Conservation (phyloP, 345 rosid genomes). For the Firmiana major region DNA sequence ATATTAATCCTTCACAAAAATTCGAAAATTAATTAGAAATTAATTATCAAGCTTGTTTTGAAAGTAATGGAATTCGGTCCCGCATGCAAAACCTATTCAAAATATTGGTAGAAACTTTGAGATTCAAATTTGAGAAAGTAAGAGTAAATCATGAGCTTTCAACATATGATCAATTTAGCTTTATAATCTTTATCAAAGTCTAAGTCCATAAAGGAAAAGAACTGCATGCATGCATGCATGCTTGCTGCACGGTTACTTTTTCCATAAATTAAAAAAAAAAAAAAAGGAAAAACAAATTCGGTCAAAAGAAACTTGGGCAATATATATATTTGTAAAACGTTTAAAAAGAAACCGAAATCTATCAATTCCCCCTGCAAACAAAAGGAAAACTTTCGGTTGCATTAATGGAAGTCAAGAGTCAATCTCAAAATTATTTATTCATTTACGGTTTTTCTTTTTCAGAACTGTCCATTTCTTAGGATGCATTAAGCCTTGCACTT, state of each 20-base stretch:
- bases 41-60: neutral
- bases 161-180: neutral
- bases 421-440: neutral
- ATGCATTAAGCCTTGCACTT: neutral
- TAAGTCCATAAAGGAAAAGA: neutral
- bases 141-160: neutral
- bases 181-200: neutral
- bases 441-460: neutral
- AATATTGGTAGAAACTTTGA: neutral
- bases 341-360: neutral
- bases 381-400: slow-evolving; percentile 6
- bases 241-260: neutral
- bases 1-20: neutral
- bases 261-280: no score
- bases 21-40: neutral
- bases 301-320: slow-evolving; percentile 2
- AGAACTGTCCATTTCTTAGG: neutral
- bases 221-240: neutral
- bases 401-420: slow-evolving; percentile 7
- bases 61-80: neutral
- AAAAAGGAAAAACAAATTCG: neutral
- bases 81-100: no score
- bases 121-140: neutral
- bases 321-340: neutral
- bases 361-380: neutral